Base-by-base conservation (phyloP, 2,329 filamentous ascomycete species). In the Hyphodiscus sp. region DNA sequence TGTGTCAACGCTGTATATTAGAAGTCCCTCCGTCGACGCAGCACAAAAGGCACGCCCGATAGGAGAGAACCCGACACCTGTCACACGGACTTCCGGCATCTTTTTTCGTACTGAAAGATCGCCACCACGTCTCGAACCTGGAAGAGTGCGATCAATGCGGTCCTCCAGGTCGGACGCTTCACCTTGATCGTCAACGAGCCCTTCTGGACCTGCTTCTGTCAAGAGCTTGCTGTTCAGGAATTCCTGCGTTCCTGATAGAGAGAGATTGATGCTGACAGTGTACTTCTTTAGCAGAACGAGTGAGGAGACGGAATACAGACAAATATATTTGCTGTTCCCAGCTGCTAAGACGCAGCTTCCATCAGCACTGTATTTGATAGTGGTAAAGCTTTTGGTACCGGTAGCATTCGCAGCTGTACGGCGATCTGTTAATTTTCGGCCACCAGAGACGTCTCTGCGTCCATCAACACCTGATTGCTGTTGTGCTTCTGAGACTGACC, bases 261-360 rank as follows among this genome's bases (percentile, higher is more conserved):
- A 95, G n/a, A 96, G 76, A 70, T 99, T 99, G 65, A 96, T 82
- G 63, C 89, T 95, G 65, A 97, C 91, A 1, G 92, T 96, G 67
- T 87, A 99, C 68, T 96, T 96, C 70, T 95, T 96, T 52, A 97
- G 76, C 11, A 99, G 75, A 0, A 94, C 90, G 69, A 94, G 91
- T 0, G 92, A 95, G 54, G 85, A 84, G 30, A 95, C 89, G n/a
- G 95, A 92, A 72, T 99, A 99, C 54, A 99, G 72, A 68, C 94
- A 97, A 50, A 99, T 96, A 70, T 95, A 96, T 74, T 99, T 99
- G 83, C 91, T 96, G 76, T 94, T 96, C 30, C 94, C 94, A 47
- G 83, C 91, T 0, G 92, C 94, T 42, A 99, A 76, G 11, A 99
- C 77, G 64, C 94, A 96, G 58, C 83, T 88, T 13, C 94, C 94